Percentiles rank a stretch among this genome's conserved stretches.
phyloP scores from a whole-genome alignment of 179 eudicot species.

The Heliamphora pulchella region DNA sequence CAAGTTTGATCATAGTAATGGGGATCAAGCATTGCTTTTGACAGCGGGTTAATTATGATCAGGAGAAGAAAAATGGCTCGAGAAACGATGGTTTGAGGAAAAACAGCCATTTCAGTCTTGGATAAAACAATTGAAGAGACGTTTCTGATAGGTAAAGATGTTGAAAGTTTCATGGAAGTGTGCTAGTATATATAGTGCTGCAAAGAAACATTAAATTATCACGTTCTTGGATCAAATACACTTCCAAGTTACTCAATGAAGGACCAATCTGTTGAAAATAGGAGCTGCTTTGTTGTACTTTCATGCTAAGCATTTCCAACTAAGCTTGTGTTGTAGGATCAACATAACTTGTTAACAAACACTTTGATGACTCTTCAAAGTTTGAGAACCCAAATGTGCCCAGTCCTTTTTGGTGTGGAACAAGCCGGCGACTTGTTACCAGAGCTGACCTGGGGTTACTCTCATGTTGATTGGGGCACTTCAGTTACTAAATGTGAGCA shows the following conservation, averaged over 20 bases:
- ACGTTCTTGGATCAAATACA: not conserved
- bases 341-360: not conserved
- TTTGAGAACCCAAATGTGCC: too few species aligned
- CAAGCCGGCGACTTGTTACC: too few species aligned
- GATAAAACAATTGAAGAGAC: not conserved
- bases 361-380: not conserved
- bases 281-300: conserved; percentile 23
- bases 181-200: conserved; percentile 7
- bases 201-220: not conserved
- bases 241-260: conserved; percentile 41
- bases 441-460: too few species aligned
- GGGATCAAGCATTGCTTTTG: conserved; percentile 41
- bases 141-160: not conserved
- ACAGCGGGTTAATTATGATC: conserved; percentile 12
- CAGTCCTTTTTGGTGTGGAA: too few species aligned
- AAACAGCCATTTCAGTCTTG: conserved; percentile 19
- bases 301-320: conserved; percentile 19
- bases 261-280: conserved; percentile 11
- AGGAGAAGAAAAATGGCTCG: conserved; percentile 18
- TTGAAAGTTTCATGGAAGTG: conserved; percentile 18
- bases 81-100: conserved; percentile 13
- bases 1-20: conserved; percentile 55
- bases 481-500: too few species aligned
- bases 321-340: not conserved
- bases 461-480: too few species aligned